phyloP scores from a whole-genome alignment of 2,329 filamentous ascomycete genomes.

The Monosporascus sp. region DNA sequence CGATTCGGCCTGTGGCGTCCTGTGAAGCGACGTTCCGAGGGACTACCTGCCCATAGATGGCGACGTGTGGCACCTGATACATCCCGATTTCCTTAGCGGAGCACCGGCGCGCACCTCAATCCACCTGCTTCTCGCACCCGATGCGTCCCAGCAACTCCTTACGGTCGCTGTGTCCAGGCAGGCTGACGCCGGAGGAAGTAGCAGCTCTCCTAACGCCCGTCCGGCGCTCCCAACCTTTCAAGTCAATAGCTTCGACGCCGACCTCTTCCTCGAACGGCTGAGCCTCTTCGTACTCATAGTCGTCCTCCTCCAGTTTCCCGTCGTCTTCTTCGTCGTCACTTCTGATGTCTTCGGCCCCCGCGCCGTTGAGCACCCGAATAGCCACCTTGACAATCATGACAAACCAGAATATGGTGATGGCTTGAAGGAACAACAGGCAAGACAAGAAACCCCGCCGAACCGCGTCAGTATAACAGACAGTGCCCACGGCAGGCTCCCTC shows the following conservation, averaged over 20 bases:
- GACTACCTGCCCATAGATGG: too few species aligned
- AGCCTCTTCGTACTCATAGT: slow-evolving; percentile 49
- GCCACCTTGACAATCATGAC: slow-evolving; percentile 81
- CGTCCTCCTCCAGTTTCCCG: slow-evolving; percentile 51
- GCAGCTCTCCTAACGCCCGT: slow-evolving; percentile 48
- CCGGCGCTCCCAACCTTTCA: slow-evolving; percentile 58
- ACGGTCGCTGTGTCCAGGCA: slow-evolving; percentile 66
- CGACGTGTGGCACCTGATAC: too few species aligned
- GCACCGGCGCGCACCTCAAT: slow-evolving; percentile 25
- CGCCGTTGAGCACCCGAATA: slow-evolving; percentile 70
- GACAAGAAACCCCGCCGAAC: slow-evolving; percentile 74
- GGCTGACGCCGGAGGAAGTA: slow-evolving; percentile 55
- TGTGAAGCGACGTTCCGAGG: too few species aligned
- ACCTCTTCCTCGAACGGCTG: slow-evolving; percentile 67
- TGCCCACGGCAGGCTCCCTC: slow-evolving; percentile 56
- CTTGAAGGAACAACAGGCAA: slow-evolving; percentile 72
- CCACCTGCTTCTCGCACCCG: slow-evolving; percentile 72
- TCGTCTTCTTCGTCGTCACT: slow-evolving; percentile 80
- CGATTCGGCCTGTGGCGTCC: too few species aligned
- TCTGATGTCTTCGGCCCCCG: slow-evolving; percentile 75
- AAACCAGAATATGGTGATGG: slow-evolving; percentile 83
- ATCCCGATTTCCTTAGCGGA: too few species aligned
- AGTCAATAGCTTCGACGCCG: slow-evolving; percentile 64
- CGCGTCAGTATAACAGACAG: slow-evolving; percentile 72
- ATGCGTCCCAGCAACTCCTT: slow-evolving; percentile 80